Conservation (phyloP, 2,329 filamentous ascomycete genomes). For the Blastomyces silverae region DNA sequence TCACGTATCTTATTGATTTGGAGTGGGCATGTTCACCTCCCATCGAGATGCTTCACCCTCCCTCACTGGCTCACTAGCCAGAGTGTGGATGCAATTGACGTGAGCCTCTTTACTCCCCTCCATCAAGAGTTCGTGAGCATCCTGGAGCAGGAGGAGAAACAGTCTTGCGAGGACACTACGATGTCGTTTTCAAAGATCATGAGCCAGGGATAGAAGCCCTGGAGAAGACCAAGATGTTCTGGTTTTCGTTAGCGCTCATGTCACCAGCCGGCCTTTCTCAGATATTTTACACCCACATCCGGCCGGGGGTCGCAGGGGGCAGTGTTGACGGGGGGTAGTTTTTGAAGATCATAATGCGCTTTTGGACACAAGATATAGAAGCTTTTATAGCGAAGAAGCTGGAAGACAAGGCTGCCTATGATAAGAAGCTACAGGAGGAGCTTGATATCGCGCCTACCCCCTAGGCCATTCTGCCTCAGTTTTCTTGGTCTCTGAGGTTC, state of each 20-base stretch:
- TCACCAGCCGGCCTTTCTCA: neutral
- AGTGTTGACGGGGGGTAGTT: too few species aligned
- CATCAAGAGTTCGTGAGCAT: slow-evolving; percentile 18
- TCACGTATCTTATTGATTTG: slow-evolving; percentile 31
- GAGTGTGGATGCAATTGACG: slow-evolving; percentile 20
- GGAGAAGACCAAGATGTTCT: slow-evolving; percentile 10
- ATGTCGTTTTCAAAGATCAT: neutral
- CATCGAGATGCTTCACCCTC: slow-evolving; percentile 25
- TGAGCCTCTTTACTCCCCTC: slow-evolving; percentile 12
- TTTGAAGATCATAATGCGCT: too few species aligned
- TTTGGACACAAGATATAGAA: too few species aligned
- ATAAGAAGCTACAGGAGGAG: too few species aligned
- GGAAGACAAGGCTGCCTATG: too few species aligned
- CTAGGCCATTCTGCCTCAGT: too few species aligned
- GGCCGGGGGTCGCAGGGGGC: neutral
- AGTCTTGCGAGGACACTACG: neutral
- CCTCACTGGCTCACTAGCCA: slow-evolving; percentile 27
- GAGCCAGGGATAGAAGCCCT: neutral
- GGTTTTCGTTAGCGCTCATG: slow-evolving; percentile 8
- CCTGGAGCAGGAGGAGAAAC: slow-evolving; percentile 13
- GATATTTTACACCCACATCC: slow-evolving; percentile 9
- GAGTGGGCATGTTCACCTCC: slow-evolving; percentile 31
- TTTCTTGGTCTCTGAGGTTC: too few species aligned
- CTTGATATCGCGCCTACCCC: too few species aligned
- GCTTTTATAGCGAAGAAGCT: too few species aligned